Conservation (phyloP, 2,329 filamentous ascomycete genomes). For the Curvularia verruculosa region DNA sequence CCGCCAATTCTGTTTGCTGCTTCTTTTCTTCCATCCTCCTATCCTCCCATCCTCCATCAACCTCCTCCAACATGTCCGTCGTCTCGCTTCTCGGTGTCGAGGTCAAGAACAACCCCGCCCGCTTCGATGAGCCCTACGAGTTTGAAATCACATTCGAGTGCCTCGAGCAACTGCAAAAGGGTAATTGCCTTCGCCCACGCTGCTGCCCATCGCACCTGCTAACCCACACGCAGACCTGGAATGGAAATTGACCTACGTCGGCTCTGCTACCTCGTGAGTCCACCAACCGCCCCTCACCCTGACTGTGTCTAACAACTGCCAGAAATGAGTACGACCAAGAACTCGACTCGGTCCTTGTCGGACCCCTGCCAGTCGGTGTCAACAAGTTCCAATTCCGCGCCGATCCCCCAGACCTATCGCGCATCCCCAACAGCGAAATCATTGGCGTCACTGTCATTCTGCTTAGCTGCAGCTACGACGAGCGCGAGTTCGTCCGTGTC, state of each 20-base stretch:
- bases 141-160: conserved; percentile 99
- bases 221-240: conserved; percentile 75
- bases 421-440: conserved; percentile 93
- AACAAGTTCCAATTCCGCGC: conserved; percentile 99
- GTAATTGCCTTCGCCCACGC: conserved; percentile 53
- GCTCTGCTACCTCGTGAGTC: conserved; percentile 92
- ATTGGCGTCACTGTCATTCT: conserved; percentile 97
- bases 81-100: conserved; percentile 95
- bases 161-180: conserved; percentile 90
- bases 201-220: conserved; percentile 12
- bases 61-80: conserved; percentile 74
- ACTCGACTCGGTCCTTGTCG: conserved; percentile 94
- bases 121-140: conserved; percentile 90
- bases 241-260: conserved; percentile 99
- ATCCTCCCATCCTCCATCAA: background rate
- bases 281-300: conserved; percentile 3
- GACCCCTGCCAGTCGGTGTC: conserved; percentile 94
- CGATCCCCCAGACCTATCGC: conserved; percentile 84
- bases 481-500: conserved; percentile 94
- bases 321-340: conserved; percentile 98
- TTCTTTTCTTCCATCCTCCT: background rate
- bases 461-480: conserved; percentile 94
- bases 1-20: conserved; percentile 5
- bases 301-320: conserved; percentile 14
- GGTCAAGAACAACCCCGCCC: conserved; percentile 95